These are phyloP conservation scores for Barnettozyma vustinii DNA, from an alignment of 805 yeast genomes.

Conservation along the genomic window DNA sequence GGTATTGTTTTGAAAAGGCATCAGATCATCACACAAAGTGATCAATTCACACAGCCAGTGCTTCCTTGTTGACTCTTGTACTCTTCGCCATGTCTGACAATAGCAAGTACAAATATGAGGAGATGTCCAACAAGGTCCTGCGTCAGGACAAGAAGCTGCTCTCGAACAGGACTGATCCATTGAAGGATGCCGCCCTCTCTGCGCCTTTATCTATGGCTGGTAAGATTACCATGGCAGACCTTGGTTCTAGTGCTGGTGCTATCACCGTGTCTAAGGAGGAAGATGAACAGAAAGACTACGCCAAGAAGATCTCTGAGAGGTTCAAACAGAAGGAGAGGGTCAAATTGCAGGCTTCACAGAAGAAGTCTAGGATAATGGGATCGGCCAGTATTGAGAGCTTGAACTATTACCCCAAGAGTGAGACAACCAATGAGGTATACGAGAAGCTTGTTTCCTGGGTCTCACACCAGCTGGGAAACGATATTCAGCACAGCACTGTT, in stretches of 20 bases:
- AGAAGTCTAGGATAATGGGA: slow-evolving; percentile 28
- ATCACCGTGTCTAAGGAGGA: slow-evolving; percentile 12
- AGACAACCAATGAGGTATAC: slow-evolving; percentile 44
- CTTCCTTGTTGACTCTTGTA: not conserved
- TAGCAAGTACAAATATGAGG: slow-evolving; percentile 51
- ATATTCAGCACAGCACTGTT: slow-evolving; percentile 70
- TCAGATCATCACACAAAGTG: not conserved
- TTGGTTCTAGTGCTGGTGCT: slow-evolving; percentile 44
- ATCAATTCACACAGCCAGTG: not conserved
- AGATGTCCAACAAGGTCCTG: slow-evolving; percentile 74
- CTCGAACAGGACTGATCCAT: slow-evolving; percentile 34
- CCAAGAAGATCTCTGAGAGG: slow-evolving; percentile 17
- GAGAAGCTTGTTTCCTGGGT: slow-evolving; percentile 59
- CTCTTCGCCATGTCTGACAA: slow-evolving; percentile 12
- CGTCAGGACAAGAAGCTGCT: slow-evolving; percentile 50
- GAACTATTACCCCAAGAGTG: slow-evolving; percentile 58
- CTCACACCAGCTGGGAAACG: slow-evolving; percentile 50
- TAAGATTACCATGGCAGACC: slow-evolving; percentile 56
- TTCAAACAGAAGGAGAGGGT: slow-evolving; percentile 16
- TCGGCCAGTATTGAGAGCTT: slow-evolving; percentile 40
- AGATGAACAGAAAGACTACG: slow-evolving; percentile 18
- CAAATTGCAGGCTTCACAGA: slow-evolving; percentile 10
- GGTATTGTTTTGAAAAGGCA: not conserved
- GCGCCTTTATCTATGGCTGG: slow-evolving; percentile 74
- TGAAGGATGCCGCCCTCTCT: slow-evolving; percentile 43